Evolutionary conservation across 2,329 filamentous ascomycete genomes (phyloP).

Genomic region (Mollisiaceae sp.): DNA sequence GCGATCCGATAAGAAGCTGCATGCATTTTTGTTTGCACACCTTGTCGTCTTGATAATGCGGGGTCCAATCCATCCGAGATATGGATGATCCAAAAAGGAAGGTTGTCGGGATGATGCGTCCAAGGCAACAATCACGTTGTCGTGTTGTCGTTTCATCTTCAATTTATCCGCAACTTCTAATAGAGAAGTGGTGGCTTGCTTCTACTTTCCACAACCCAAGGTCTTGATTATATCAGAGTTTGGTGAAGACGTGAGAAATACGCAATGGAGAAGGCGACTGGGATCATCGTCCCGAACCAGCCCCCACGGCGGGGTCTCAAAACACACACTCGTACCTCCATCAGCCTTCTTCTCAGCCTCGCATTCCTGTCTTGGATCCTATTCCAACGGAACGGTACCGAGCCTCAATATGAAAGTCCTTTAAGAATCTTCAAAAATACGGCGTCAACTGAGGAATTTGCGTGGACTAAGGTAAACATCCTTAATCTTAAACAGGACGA

Average conservation of each 20-base stretch:
- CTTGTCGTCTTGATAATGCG: background rate
- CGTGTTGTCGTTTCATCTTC: background rate
- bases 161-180: background rate
- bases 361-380: background rate
- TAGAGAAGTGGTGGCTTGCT: background rate
- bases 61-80: background rate
- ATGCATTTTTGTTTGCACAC: background rate
- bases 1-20: background rate
- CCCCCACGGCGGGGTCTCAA: background rate
- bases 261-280: background rate
- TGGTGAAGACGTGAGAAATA: background rate
- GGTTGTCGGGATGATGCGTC: background rate
- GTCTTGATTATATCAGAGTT: background rate
- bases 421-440: background rate
- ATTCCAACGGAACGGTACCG: background rate
- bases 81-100: background rate
- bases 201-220: background rate
- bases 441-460: background rate
- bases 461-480: conserved; percentile 1
- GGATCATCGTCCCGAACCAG: background rate
- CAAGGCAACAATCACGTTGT: background rate
- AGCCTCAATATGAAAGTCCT: background rate
- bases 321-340: background rate
- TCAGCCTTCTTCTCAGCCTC: conserved; percentile 1
- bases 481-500: background rate